A percentile compares a stretch with the other conserved stretches of the same genome.
These are phyloP conservation scores for Cinchona pubescens DNA, from an alignment of 257 asterid species.

Conservation along the genomic window DNA sequence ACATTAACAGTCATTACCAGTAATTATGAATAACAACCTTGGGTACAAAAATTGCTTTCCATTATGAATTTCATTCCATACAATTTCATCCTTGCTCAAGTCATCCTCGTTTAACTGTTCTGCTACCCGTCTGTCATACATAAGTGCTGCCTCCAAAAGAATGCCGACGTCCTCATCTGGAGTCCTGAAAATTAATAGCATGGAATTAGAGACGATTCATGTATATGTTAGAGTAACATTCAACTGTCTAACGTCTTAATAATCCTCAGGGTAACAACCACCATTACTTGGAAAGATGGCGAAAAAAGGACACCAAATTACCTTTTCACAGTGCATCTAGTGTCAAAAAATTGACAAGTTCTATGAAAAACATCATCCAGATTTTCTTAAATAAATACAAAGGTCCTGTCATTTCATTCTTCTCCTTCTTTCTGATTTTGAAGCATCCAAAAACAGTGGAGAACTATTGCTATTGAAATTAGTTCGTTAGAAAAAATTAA, in stretches of 20 bases:
- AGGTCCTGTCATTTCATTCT: background rate
- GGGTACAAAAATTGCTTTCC: slow-evolving; percentile 68
- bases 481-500: background rate
- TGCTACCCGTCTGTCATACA: slow-evolving; percentile 94
- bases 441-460: background rate
- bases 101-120: slow-evolving; percentile 75
- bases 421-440: background rate
- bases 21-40: slow-evolving; percentile 80
- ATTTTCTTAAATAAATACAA: background rate
- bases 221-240: background rate
- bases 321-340: background rate
- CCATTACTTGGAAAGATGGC: background rate
- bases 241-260: background rate
- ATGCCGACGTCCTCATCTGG: slow-evolving; percentile 93
- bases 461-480: background rate
- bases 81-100: slow-evolving; percentile 49
- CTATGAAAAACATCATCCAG: background rate
- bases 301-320: background rate
- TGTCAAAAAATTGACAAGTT: background rate
- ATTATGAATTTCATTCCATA: slow-evolving; percentile 60
- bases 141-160: slow-evolving; percentile 92
- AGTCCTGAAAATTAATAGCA: slow-evolving; percentile 52
- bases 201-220: background rate
- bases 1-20: slow-evolving; percentile 52
- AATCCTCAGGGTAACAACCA: background rate